Evolutionary conservation across 1,284 basidiomycete genomes (phyloP).

Genomic region (Phaffia rhodozyma): DNA sequence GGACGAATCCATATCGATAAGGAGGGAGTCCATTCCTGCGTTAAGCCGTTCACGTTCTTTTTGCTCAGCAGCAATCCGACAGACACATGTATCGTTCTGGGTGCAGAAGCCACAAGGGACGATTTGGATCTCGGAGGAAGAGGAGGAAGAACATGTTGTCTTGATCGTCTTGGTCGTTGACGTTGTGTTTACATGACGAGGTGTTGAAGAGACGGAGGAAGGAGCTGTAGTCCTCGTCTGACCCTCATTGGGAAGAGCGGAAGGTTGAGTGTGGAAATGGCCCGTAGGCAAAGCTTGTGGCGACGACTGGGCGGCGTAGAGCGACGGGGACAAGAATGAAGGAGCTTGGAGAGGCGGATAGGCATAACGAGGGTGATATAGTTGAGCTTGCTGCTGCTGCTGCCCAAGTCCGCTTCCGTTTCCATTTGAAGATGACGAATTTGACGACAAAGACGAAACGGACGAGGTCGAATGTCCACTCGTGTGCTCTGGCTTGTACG

Average conservation of each 20-base stretch:
- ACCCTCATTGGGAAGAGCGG: too few relatives aligned
- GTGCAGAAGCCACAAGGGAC: too few relatives aligned
- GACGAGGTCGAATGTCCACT: too few relatives aligned
- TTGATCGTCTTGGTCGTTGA: too few relatives aligned
- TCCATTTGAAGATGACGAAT: background rate
- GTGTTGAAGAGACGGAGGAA: constrained; percentile 11
- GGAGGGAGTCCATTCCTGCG: too few relatives aligned
- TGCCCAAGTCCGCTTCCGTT: background rate
- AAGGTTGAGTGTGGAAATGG: too few relatives aligned
- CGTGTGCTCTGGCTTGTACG: too few relatives aligned
- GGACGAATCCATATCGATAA: too few relatives aligned
- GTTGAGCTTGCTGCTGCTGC: background rate
- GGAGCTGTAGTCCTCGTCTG: background rate
- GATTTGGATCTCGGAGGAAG: too few relatives aligned
- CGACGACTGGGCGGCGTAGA: background rate
- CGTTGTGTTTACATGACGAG: background rate
- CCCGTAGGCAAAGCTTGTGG: background rate
- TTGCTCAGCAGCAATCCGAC: constrained; percentile 8
- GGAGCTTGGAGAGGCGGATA: too few relatives aligned
- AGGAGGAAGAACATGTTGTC: too few relatives aligned
- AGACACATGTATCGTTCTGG: background rate
- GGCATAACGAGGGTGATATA: background rate
- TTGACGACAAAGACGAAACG: background rate
- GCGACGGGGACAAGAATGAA: background rate
- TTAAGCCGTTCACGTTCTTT: too few relatives aligned